Evolutionary conservation across 2,329 filamentous ascomycete species (phyloP).

Genomic region (Botrytis paeoniae): DNA sequence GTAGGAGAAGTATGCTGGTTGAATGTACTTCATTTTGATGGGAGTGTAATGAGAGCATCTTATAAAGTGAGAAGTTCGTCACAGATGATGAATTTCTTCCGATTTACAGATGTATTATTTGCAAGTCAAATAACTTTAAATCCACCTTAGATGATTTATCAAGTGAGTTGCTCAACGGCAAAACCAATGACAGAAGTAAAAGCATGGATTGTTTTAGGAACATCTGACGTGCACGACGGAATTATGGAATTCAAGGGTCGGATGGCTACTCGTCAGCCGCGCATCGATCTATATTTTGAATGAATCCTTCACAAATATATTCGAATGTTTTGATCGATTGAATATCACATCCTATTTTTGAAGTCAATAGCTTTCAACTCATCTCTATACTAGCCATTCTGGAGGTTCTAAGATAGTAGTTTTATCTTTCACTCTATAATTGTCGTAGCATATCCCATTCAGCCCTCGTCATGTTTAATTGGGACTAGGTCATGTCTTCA

Average conservation of each 20-base stretch:
- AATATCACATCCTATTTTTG: background rate
- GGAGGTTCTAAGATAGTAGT: background rate
- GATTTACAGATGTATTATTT: background rate
- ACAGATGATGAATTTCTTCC: no score
- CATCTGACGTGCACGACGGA: background rate
- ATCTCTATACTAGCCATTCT: background rate
- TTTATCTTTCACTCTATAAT: background rate
- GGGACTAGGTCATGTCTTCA: background rate
- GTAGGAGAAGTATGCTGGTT: background rate
- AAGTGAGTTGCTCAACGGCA: rapidly evolving
- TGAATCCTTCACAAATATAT: background rate
- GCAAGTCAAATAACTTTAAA: background rate
- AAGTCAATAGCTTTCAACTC: background rate
- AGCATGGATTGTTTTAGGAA: background rate
- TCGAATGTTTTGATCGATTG: background rate
- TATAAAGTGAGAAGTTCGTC: background rate
- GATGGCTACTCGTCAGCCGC: background rate
- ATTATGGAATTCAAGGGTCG: no score
- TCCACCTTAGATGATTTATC: background rate
- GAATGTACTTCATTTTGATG: background rate
- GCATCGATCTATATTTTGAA: background rate
- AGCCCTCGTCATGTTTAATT: background rate
- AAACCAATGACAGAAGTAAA: background rate
- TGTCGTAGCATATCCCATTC: no score
- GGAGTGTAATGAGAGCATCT: background rate